These are phyloP conservation scores for Tuber brumale DNA, from an alignment of 495 filamentous ascomycete species.

Conservation along the genomic window DNA sequence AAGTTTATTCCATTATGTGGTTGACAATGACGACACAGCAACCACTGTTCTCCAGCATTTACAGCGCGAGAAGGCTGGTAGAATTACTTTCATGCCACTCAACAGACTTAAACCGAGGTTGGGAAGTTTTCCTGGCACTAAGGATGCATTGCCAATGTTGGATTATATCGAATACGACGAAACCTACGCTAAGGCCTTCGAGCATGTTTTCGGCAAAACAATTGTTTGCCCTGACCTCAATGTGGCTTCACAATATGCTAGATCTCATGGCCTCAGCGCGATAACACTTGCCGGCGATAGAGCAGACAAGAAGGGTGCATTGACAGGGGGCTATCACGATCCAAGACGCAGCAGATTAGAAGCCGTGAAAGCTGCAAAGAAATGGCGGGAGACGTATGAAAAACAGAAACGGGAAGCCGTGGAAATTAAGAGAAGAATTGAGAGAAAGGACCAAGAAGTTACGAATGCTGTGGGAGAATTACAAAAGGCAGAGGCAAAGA, in stretches of 20 bases:
- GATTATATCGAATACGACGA: constrained; percentile 75
- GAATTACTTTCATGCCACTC: constrained; percentile 91
- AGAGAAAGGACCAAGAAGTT: constrained; percentile 75
- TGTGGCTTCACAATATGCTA: constrained; percentile 78
- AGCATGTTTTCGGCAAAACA: constrained; percentile 90
- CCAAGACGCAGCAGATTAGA: constrained; percentile 73
- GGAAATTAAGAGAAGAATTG: constrained; percentile 61
- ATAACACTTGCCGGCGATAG: constrained; percentile 93
- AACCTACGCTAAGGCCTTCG: constrained; percentile 74
- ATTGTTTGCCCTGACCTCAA: constrained; percentile 86
- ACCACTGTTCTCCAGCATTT: constrained; percentile 72
- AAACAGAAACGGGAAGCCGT: constrained; percentile 50
- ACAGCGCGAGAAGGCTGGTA: constrained; percentile 70
- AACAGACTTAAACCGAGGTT: constrained; percentile 64
- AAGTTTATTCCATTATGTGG: constrained; percentile 93
- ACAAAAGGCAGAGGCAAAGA: constrained; percentile 73
- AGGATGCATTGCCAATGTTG: constrained; percentile 79
- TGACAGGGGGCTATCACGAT: constrained; percentile 91
- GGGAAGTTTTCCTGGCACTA: constrained; percentile 71
- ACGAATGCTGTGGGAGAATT: constrained; percentile 72
- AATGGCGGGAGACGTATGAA: constrained; percentile 69
- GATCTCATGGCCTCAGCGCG: constrained; percentile 81
- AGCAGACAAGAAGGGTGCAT: constrained; percentile 84
- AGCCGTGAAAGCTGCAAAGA: constrained; percentile 67
- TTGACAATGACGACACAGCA: constrained; percentile 85